Percentiles rank a stretch among this genome's conserved stretches.
Conservation (phyloP, 768 basidiomycete genomes). For the Tylopilus vinaceipallidus region DNA sequence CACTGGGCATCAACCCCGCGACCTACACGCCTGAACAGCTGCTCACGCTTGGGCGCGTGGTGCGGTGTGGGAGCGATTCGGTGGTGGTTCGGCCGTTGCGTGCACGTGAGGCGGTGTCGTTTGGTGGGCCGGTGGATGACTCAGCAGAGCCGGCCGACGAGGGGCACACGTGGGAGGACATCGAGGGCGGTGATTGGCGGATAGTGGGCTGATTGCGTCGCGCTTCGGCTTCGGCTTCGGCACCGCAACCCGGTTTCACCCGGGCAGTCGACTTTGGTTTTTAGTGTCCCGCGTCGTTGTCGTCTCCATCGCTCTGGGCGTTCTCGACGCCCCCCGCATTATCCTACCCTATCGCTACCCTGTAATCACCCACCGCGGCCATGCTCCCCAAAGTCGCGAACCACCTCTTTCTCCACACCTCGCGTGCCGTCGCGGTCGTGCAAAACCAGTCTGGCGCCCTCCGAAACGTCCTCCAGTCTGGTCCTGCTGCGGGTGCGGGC, state of each 20-base stretch:
- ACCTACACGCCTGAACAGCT: conserved; percentile 62
- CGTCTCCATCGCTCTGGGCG: too few relatives aligned
- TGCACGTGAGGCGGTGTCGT: conserved; percentile 25
- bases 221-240: conserved; percentile 12
- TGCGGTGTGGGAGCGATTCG: conserved; percentile 10
- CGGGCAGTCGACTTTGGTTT: conserved; percentile 19
- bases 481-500: conserved; percentile 43
- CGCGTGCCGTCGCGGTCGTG: conserved; percentile 72
- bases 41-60: conserved; percentile 44
- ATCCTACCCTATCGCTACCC: conserved; percentile 1
- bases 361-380: conserved; percentile 11
- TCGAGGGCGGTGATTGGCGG: conserved; percentile 32
- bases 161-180: conserved; percentile 29
- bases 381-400: conserved; percentile 87
- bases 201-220: conserved; percentile 12
- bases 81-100: conserved; percentile 20
- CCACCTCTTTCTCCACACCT: conserved; percentile 72
- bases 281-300: conserved; percentile 1
- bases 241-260: conserved; percentile 24
- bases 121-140: conserved; percentile 26
- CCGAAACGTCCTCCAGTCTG: conserved; percentile 72
- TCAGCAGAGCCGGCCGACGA: conserved; percentile 6
- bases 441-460: conserved; percentile 69
- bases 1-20: conserved; percentile 53
- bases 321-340: background rate